Evolutionary conservation across 2,329 filamentous ascomycete species (phyloP), one percentile per base, ranked within the genome.

Genomic region (Dactylellina cionopaga): DNA sequence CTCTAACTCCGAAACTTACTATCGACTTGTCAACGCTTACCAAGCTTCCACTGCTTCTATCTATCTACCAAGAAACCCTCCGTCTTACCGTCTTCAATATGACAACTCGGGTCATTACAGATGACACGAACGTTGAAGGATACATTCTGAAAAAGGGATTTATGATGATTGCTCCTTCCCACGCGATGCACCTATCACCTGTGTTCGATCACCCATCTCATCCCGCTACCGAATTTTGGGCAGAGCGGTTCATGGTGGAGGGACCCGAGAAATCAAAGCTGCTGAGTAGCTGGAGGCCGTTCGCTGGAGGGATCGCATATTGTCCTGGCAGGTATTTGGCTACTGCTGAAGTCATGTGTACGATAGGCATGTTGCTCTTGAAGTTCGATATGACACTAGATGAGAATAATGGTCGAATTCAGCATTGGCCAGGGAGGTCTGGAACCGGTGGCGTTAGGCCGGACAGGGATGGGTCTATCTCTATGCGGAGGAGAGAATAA

Each of bases 251-350:
- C 17, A 46, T 70, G 44, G 55, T 56, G 13, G 65, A 62, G 22
- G 65, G 54, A 11, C 15, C 41, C 0, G 65, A 70, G n/a, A 62
- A 49, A 13, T 22, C 29, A 9, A 70, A 70, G 41, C 13, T 70
- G 24, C 11, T 70, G 33, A 70, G 62, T 41, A 70, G 65, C 65
- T 70, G 65, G 65, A 55, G 27, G 27, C 65, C 65, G 22, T 70
- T 70, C 13, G 65, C 65, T 33, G 65, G 65, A 13, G 65, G 65
- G 1, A 56, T 37, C 13, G 46, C 56, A 17, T 62, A 70, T 17
- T 70, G 65, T 19, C 46, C 65, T 56, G 65, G 65, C 1, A 46
- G 65, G 17, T 70, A 55, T 41, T n/a, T 70, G 13, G 56, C 56
- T 2, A 29, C 46, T 19, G 46, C 55, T 1, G 65, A 70, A 31